Base-by-base conservation (phyloP, 2,329 filamentous ascomycete genomes). In the Fusarium sp. region DNA sequence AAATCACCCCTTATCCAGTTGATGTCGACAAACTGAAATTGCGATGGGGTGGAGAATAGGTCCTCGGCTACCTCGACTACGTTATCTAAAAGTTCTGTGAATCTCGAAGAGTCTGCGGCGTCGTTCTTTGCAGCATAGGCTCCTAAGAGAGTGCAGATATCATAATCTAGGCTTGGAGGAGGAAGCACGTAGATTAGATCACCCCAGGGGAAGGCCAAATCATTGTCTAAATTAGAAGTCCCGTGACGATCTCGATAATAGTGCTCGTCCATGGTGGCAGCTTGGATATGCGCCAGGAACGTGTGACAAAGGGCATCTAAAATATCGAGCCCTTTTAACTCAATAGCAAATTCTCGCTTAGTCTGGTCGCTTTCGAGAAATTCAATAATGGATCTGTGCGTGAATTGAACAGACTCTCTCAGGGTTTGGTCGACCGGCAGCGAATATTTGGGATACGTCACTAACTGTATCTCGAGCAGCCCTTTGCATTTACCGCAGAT, bases 331-430 rank as follows among this genome's bases (percentile, higher is more conserved):
- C 26, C 9, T 48, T 6, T 4, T 11, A 48, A 12, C 9, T 8
- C 26, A 0, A 9, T 13, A 0, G 1, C 0, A 0, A 48, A 0
- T 0, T 4, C 11, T 6, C 15, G 13, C 45, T 3, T 48, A 2
- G 26, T 48, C 6, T 31, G 26, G 26, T 31, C 45, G 20, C 4
- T 48, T 15, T 28, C 1, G 1, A 48, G 45, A 17, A 31, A 48
- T 12, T 48, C 45, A 17, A 31, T 0, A 4, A 48, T 28, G 0
- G 45, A 48, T 2, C 26, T 3, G 4, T 48, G 45, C 20, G 45
- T 48, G 13, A 48, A 22, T 6, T 48, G 17, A 4, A 31, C 26
- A 0, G 45, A 31, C 6, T 48, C 45, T 22, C 4, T 22, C 4
- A 48, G 0, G 3, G 45, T 48, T 17, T 0, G 13, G 45, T 28